Evolutionary conservation across 148 eudicot genomes (phyloP), one percentile per base, ranked within the genome.

Genomic region (Silene conica): DNA sequence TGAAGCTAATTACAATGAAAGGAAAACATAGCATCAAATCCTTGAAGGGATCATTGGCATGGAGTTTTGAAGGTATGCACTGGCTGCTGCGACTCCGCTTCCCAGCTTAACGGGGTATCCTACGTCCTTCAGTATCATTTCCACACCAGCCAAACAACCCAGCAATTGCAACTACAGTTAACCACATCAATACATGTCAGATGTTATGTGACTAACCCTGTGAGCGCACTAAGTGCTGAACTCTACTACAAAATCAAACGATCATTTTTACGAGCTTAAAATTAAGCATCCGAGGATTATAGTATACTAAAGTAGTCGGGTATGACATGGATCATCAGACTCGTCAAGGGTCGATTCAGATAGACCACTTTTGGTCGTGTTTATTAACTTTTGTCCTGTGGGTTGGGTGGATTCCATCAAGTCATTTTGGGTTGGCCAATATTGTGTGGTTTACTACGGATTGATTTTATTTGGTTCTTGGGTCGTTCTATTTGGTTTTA

Each of bases 121-220:
- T 4, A 95, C 97, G 52, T 95, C 99, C 78, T 92, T 95, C 5
- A 95, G 99, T 76, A 95, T 83, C 99, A 95, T 95, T 79, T 95
- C 98, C 79, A 95, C 98, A 45, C 98, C 98, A 63, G 96, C 97
- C 78, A 95, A 90, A 82, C 96, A 90, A 1, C 98, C 98, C 73
- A 95, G 69, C 77, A 95, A 77, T 95, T 95, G 98, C 87, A 95
- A 72, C 98, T 95, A 80, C 85, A 82, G 43, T 21, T 46, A 25
- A 62, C 72, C 28, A 20, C 3, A 55, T 22, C 56, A 58, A 19
- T 31, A 26, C 9, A n/a, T n/a, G 43, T 22, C 10, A 52, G 73
- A 22, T 8, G 28, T 13, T 59, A 59, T 7, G 11, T 57, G 18
- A 14, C 20, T 19, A 58, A 58, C 8, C 10, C 9, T 58, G 8